Base-by-base conservation (phyloP, 2,329 filamentous ascomycete genomes). In the Claviceps digitariae region DNA sequence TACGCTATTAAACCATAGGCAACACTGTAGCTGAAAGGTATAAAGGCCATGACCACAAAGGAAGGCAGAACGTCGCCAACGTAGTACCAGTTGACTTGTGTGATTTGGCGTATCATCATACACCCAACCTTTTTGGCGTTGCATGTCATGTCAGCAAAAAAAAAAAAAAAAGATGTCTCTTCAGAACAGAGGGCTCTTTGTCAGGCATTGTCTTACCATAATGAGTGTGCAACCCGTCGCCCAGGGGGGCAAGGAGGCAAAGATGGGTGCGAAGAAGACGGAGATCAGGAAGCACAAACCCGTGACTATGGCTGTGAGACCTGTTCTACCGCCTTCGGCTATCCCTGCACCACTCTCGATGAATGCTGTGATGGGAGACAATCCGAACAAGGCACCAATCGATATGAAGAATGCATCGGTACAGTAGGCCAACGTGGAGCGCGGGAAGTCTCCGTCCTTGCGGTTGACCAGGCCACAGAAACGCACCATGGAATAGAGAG, bases 401-500 rank as follows among this genome's bases (percentile, higher is more conserved):
- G 83, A 85, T 57, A 89, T 87, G 56, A 82, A 83, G 15, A 82
- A 67, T 1, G 85, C 84, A 58, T 90, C 85, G 3, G 79, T 81
- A 60, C 78, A 84, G 66, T 88, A 90, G 1, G 90, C 90, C 34
- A 91, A 70, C 1, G 89, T 88, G 2, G 86, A 90, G 43, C 88
- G 83, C 51, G 90, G 87, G 57, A 95, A 95, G 64, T 94, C 88
- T n/a, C 83, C 81, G 2, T 84, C 81, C 47, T 78, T 74, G 59
- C 76, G 68, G 62, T 83, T 75, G 59, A 86, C 79, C 46, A 78
- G 77, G 29, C 81, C 80, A 56, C 79, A 83, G 69, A 88, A 88
- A 23, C 83, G 82, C 1, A 85, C 86, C 85, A 90, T 89, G n/a
- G 84, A 86, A 69, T 88, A 89, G 40, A 89, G 70, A 0, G 85